These are phyloP conservation scores for Spinacia oleracea DNA, from an alignment of 179 eudicot species.

Conservation along the genomic window DNA sequence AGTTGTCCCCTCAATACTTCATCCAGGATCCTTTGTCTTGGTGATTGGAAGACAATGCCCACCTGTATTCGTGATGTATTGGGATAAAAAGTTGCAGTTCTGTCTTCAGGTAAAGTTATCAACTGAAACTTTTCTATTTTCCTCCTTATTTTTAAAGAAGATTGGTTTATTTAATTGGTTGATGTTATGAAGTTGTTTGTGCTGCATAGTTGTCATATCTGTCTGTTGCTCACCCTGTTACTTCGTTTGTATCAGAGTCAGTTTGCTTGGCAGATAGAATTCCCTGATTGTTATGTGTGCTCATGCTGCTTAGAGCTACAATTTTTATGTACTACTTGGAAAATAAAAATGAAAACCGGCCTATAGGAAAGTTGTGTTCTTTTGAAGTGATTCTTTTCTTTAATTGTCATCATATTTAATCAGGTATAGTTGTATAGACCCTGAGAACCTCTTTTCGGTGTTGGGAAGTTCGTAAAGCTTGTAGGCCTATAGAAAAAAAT, in stretches of 20 bases:
- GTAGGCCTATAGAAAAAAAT: background rate
- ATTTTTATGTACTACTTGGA: background rate
- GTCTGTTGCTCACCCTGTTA: background rate
- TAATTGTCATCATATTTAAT: background rate
- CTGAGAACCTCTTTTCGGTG: background rate
- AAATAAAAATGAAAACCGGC: background rate
- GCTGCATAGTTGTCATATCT: background rate
- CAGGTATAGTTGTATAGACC: background rate
- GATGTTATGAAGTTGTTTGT: background rate
- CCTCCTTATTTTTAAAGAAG: background rate
- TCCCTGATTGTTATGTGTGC: background rate
- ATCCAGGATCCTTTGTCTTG: conserved; percentile 86
- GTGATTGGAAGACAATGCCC: conserved; percentile 75
- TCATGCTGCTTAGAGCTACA: background rate
- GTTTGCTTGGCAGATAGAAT: background rate
- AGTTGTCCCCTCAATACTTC: conserved; percentile 74
- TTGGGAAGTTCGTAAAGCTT: background rate
- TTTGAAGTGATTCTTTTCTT: background rate
- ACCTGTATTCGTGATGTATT: conserved; percentile 71
- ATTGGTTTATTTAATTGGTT: background rate
- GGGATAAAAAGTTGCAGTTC: conserved; percentile 88
- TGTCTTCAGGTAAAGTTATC: conserved; percentile 73
- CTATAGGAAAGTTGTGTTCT: background rate
- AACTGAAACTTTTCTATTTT: conserved; percentile 4
- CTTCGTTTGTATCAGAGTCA: background rate